Evolutionary conservation across 2,329 filamentous ascomycete genomes (phyloP), one percentile per base, ranked within the genome.

Genomic region (Fusarium nanum): DNA sequence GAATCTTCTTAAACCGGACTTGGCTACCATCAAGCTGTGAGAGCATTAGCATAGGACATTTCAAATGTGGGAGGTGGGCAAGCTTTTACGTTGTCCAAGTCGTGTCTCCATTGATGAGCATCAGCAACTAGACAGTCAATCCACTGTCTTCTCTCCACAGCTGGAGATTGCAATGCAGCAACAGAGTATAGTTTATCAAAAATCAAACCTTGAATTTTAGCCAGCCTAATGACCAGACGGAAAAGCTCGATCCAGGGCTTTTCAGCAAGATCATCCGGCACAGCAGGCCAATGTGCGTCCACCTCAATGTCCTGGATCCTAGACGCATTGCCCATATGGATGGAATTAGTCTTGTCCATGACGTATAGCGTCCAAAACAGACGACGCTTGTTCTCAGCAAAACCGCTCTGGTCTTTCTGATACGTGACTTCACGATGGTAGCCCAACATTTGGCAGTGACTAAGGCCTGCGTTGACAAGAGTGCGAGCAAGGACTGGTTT

Each of bases 341-440:
- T 59, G 12, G 70, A 63, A 8, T 52, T 57, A 2, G 62, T 71
- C 20, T 73, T 73, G 45, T 72, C 70, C 44, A 59, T 63, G 3
- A 71, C 52, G 20, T 73, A 73, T 4, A 73, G 18, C 2, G 70
- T 66, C 70, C 70, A 73, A 14, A 72, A 73, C 1, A 72, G 37
- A 1, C 67, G 64, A 7, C 64, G 67, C 2, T 68, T 73, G 3
- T 56, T 45, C 1, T 68, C 62, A 4, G 50, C 25, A 20, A 48
- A 49, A 13, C 52, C 56, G 6, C 63, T 48, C 9, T 45, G 45
- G 20, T 72, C 67, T 12, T 60, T 68, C 1, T 70, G 48, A 23
- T 70, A 60, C 1, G 70, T 72, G 2, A 37, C 28, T n/a, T 73
- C 70, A 4, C 70, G 60, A 44, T 68, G 64, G 11, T 73, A 72